phyloP scores from a whole-genome alignment of 2,329 filamentous ascomycete species.

The Chrysoporthe deuterocubensis region DNA sequence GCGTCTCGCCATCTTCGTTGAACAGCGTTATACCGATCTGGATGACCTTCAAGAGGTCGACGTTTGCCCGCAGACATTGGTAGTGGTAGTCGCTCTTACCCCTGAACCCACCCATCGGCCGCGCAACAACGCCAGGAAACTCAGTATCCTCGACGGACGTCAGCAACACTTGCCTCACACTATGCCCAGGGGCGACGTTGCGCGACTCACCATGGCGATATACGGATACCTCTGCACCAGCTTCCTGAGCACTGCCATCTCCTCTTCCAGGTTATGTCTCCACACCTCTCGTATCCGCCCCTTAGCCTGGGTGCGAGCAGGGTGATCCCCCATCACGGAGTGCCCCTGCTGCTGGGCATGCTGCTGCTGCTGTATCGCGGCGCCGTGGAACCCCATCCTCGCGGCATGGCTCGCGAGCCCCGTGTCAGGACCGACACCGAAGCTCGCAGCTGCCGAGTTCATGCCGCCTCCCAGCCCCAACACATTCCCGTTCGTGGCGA shows the following conservation, averaged over 20 bases:
- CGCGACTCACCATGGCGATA: constrained; percentile 85
- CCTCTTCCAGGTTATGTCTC: constrained; percentile 87
- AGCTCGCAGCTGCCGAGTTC: constrained; percentile 49
- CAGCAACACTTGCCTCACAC: constrained; percentile 10
- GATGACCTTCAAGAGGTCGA: constrained; percentile 96
- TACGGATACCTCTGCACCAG: constrained; percentile 91
- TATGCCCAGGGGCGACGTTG: background rate
- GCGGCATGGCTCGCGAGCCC: constrained; percentile 86
- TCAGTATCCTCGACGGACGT: constrained; percentile 77
- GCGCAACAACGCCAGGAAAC: constrained; percentile 95
- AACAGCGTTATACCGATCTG: constrained; percentile 95
- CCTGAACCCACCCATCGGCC: constrained; percentile 91
- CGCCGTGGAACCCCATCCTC: constrained; percentile 82
- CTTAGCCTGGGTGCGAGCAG: constrained; percentile 63
- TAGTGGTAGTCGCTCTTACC: constrained; percentile 99
- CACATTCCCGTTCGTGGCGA: constrained; percentile 60
- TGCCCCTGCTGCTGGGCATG: constrained; percentile 43
- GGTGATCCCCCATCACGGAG: constrained; percentile 54
- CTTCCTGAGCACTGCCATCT: constrained; percentile 83
- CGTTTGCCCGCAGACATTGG: constrained; percentile 94
- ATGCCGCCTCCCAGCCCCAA: constrained; percentile 63
- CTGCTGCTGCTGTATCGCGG: constrained; percentile 59
- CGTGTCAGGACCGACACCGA: constrained; percentile 64
- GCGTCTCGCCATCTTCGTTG: constrained; percentile 85
- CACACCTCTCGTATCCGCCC: constrained; percentile 94